Percentiles rank a stretch among this genome's conserved stretches.
These are phyloP conservation scores for Chlorella sp. DNA, from an alignment of 139 green algal species.

Conservation along the genomic window DNA sequence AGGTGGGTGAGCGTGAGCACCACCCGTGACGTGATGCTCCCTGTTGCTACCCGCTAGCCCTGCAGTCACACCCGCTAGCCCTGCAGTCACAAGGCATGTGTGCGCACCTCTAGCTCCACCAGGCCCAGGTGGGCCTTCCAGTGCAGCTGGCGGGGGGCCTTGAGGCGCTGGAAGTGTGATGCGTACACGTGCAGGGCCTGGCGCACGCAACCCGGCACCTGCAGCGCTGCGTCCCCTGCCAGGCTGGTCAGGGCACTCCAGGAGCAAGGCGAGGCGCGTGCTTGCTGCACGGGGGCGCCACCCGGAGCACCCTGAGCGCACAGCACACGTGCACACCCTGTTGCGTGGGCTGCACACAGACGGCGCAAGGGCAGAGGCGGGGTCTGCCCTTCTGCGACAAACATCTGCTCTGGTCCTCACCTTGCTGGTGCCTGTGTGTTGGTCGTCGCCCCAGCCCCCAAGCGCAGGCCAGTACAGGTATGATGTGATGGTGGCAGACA, in stretches of 20 bases:
- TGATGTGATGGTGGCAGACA: constrained; percentile 72
- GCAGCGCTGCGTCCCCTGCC: not conserved
- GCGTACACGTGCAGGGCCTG: constrained; percentile 32
- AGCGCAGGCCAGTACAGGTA: constrained; percentile 84
- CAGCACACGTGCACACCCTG: no score
- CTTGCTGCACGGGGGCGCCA: no score
- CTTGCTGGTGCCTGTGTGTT: not conserved
- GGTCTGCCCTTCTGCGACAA: no score
- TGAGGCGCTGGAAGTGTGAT: constrained; percentile 62
- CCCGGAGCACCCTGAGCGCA: no score
- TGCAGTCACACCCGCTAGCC: not conserved
- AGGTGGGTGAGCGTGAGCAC: no score
- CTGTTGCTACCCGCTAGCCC: not conserved
- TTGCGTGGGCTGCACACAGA: no score
- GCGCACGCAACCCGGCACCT: constrained; percentile 39
- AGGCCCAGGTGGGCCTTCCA: constrained; percentile 72
- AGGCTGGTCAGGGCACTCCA: no score
- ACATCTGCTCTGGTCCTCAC: no score
- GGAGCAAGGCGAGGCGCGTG: no score
- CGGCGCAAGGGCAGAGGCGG: no score
- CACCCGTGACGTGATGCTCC: not conserved
- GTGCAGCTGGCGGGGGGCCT: constrained; percentile 79
- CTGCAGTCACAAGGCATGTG: not conserved
- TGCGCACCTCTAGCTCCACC: constrained; percentile 1
- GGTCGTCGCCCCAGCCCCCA: not conserved